Conservation (phyloP, 192 early-diverging fungal species). For the Podila verticillata region DNA sequence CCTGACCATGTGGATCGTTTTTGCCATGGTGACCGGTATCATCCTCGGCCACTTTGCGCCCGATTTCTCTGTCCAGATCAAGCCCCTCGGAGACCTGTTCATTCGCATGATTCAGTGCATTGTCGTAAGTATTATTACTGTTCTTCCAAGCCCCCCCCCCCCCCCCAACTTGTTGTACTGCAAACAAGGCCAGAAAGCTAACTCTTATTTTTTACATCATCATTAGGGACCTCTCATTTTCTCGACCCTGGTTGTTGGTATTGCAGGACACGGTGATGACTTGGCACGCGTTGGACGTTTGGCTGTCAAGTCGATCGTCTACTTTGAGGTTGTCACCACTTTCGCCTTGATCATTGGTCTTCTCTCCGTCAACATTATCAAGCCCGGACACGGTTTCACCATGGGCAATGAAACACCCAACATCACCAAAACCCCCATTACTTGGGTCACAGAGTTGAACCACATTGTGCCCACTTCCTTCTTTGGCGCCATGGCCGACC, state of each 20-base stretch:
- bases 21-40: conserved; percentile 58
- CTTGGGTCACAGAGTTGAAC: conserved; percentile 64
- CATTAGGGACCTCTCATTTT: conserved; percentile 76
- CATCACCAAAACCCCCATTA: conserved; percentile 32
- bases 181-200: neutral
- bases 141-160: too few species aligned
- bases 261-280: conserved; percentile 79
- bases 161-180: neutral
- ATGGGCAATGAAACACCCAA: conserved; percentile 18
- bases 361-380: conserved; percentile 65
- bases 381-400: conserved; percentile 67
- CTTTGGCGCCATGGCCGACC: conserved; percentile 57
- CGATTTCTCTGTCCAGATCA: conserved; percentile 46
- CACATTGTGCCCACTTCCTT: conserved; percentile 71
- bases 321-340: conserved; percentile 73
- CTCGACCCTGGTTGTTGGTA: conserved; percentile 75
- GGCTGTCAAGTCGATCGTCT: conserved; percentile 73
- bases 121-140: conserved; percentile 38
- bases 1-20: conserved; percentile 63
- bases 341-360: conserved; percentile 75
- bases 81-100: conserved; percentile 60
- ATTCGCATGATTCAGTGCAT: conserved; percentile 63
- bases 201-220: neutral
- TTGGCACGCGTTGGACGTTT: conserved; percentile 66
- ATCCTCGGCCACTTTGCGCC: conserved; percentile 61